A percentile compares a stretch with the other conserved stretches of the same genome.
These are phyloP conservation scores for Trametes villosa DNA, from an alignment of 768 basidiomycete genomes.

Conservation along the genomic window DNA sequence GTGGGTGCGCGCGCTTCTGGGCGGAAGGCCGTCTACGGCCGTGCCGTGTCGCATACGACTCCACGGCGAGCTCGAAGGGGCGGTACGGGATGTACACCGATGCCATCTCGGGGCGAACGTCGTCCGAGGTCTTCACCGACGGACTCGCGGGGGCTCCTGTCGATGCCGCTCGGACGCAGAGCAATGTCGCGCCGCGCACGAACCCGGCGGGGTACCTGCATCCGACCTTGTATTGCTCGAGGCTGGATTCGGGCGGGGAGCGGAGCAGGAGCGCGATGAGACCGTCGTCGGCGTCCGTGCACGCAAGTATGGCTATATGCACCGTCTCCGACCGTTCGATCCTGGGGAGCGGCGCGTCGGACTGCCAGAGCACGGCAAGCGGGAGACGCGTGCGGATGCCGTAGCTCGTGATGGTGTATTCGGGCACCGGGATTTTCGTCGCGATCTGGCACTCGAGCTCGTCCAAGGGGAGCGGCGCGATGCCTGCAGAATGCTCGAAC, in stretches of 20 bases:
- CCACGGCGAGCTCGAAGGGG: conserved; percentile 4
- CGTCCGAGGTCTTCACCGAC: too few species aligned
- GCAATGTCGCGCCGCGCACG: conserved; percentile 6
- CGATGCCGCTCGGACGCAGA: not conserved
- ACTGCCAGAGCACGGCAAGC: not conserved
- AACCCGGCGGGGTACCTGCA: conserved; percentile 1
- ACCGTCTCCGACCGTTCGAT: not conserved
- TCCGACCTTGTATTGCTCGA: conserved; percentile 6
- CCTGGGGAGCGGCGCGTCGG: too few species aligned
- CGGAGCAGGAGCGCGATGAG: not conserved
- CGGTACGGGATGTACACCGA: conserved; percentile 7
- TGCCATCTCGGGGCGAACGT: not conserved
- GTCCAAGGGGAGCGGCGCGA: not conserved
- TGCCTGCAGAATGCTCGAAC: not conserved
- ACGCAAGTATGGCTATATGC: not conserved
- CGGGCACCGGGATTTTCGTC: not conserved
- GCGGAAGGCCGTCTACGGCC: not conserved
- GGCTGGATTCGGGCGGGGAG: not conserved
- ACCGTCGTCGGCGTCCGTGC: not conserved
- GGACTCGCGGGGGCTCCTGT: too few species aligned
- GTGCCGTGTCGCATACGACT: not conserved
- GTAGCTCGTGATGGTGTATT: conserved; percentile 10
- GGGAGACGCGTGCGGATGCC: conserved; percentile 5
- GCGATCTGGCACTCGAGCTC: not conserved
- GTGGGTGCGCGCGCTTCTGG: not conserved